Base-by-base conservation (phyloP, 1,284 basidiomycete species). In the Cutaneotrichosporon sp. region DNA sequence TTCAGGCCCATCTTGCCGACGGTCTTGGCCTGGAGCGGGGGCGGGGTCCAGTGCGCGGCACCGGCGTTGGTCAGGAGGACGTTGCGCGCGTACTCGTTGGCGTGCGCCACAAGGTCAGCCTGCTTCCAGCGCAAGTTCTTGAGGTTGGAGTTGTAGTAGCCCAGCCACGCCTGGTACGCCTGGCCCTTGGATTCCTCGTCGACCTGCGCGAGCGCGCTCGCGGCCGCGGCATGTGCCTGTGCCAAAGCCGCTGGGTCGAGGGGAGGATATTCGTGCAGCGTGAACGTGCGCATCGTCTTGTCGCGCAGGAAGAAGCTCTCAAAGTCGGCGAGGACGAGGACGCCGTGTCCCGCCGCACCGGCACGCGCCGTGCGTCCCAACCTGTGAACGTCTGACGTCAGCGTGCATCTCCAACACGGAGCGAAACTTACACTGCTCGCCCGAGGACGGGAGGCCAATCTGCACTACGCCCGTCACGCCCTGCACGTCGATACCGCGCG, bases 1-100 rank as follows among this genome's bases (percentile, higher is more conserved):
- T 76, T 79, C 63, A 86, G 67, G 4, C 79, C 79, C 78, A 86
- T 84, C 77, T 80, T 84, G 42, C 80, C 81, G 22, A 82, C 79
- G 2, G 80, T 79, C 68, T 73, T 79, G n/a, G 78, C 73, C 36
- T 78, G 68, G 38, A 85, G 58, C 9, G 73, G 73, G 4, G 84
- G 81, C 1, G 65, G 63, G 41, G 53, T 60, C 54, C 62, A 64
- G 9, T 50, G 52, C 36, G 71, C 57, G 9, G 46, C 46, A 26
- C 69, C 71, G 21, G 67, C 69, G 23, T 62, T 58, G 74, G 79
- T 82, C n/a, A 75, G 73, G 26, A 81, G 71, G 1, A 72, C 72
- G 21, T 73, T 62, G 39, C 66, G 62, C 13, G 77, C 81, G 60
- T 80, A 84, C 33, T 70, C 73, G 62, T 80, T 80, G 10, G 76